Evolutionary conservation across 805 yeast genomes (phyloP).

Genomic region (Clavispora fructus): DNA sequence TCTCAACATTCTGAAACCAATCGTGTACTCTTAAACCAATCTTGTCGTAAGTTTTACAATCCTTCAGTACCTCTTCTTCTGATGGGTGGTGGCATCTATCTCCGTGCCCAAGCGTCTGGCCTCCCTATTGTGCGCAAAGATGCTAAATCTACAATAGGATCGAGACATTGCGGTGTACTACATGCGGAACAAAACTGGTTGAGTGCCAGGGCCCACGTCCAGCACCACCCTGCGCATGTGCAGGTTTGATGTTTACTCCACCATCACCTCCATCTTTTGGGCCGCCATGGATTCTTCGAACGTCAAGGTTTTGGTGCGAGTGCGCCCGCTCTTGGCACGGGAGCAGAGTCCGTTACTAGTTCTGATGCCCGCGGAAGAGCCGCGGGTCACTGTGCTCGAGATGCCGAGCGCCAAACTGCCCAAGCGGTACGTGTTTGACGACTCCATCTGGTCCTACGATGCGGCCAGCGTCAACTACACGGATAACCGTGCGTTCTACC

Average conservation of each 20-base stretch:
- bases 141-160: no score
- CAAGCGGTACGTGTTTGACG: conserved; percentile 46
- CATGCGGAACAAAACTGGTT: no score
- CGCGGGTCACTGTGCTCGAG: conserved; percentile 13
- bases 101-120: no score
- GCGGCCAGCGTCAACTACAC: conserved; percentile 28
- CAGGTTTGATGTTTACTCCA: not conserved
- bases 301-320: conserved; percentile 49
- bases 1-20: no score
- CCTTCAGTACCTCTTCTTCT: no score
- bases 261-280: not conserved
- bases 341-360: conserved; percentile 27
- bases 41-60: no score
- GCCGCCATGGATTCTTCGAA: conserved; percentile 6
- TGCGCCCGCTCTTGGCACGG: conserved; percentile 39
- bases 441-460: conserved; percentile 46
- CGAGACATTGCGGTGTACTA: no score
- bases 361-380: conserved; percentile 24
- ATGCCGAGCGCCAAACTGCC: conserved; percentile 19
- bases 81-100: no score
- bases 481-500: conserved; percentile 49
- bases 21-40: no score
- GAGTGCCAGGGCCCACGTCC: no score
- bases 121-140: no score
- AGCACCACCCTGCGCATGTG: not conserved